Conservation (phyloP, 768 basidiomycete genomes). For the Candolleomyces efflorescens region DNA sequence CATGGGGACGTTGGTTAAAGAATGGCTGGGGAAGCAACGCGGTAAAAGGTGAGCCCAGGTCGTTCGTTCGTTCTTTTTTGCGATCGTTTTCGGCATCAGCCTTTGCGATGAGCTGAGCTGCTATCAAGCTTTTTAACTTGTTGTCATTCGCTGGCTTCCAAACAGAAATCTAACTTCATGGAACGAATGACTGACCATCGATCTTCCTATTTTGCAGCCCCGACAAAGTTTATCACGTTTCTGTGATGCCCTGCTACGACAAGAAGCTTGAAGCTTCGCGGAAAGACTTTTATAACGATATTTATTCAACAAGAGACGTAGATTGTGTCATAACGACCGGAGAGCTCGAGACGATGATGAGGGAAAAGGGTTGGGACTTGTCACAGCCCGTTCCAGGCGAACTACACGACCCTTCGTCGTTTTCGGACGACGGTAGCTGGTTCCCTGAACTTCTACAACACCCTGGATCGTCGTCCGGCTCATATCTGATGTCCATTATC, state of each 20-base stretch:
- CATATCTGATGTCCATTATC: slow-evolving; percentile 83
- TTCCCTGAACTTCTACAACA: slow-evolving; percentile 77
- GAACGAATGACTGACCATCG: not conserved
- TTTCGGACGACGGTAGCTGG: slow-evolving; percentile 12
- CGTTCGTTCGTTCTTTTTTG: slow-evolving; percentile 27
- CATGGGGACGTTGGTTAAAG: slow-evolving; percentile 91
- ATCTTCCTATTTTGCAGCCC: slow-evolving; percentile 45
- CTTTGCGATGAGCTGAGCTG: not conserved
- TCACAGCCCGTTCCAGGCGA: slow-evolving; percentile 53
- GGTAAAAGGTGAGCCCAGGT: slow-evolving; percentile 47
- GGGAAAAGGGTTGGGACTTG: slow-evolving; percentile 78
- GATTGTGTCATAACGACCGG: slow-evolving; percentile 98
- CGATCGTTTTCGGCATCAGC: not conserved
- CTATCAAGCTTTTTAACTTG: not conserved
- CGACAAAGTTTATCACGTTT: slow-evolving; percentile 88
- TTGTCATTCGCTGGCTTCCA: not conserved
- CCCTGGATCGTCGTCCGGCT: slow-evolving; percentile 86
- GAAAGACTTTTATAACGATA: slow-evolving; percentile 83
- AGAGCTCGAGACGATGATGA: slow-evolving; percentile 83
- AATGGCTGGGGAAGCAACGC: slow-evolving; percentile 72
- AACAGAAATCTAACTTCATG: too few relatives aligned
- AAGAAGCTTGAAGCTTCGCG: slow-evolving; percentile 98
- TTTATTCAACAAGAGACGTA: slow-evolving; percentile 84
- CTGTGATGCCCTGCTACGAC: slow-evolving; percentile 99
- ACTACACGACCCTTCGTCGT: slow-evolving; percentile 24